Conservation (phyloP, 345 rosid genomes). For the Populus simonii region DNA sequence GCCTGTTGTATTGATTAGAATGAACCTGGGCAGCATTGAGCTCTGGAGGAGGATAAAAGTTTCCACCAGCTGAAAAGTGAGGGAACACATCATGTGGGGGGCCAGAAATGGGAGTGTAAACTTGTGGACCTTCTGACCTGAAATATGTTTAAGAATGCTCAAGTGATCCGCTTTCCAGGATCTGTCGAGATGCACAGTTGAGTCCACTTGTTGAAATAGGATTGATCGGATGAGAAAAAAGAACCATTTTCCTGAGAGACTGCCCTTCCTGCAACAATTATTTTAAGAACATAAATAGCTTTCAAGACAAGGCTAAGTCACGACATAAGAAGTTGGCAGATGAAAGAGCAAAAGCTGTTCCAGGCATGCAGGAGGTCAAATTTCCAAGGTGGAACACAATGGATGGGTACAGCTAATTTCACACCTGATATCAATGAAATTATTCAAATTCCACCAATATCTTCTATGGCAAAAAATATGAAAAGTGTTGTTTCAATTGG, state of each 20-base stretch:
- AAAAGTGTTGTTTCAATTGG: not conserved
- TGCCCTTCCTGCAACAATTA: conserved; percentile 24
- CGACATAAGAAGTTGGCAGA: not conserved
- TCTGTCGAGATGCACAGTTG: conserved; percentile 10
- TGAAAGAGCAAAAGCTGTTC: not conserved
- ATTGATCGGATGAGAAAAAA: conserved; percentile 16
- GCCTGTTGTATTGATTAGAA: conserved; percentile 11
- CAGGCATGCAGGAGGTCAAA: not conserved
- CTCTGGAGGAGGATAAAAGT: conserved; percentile 15
- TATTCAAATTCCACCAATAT: not conserved
- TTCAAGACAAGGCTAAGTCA: not conserved
- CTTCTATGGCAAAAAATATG: not conserved
- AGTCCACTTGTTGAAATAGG: conserved; percentile 12
- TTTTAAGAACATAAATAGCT: not conserved
- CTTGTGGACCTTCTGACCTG: conserved; percentile 11
- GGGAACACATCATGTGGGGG: conserved; percentile 15
- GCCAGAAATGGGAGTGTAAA: conserved; percentile 10
- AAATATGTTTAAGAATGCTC: conserved; percentile 19
- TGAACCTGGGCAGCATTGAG: conserved; percentile 12
- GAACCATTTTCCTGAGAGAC: conserved; percentile 21
- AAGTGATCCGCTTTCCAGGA: conserved; percentile 7
- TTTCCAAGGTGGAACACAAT: not conserved
- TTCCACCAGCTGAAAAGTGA: conserved; percentile 17
- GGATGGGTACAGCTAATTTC: not conserved
- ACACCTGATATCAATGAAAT: not conserved